These are phyloP conservation scores for Ogataea glucozyma DNA, from an alignment of 805 yeast species.

Conservation along the genomic window DNA sequence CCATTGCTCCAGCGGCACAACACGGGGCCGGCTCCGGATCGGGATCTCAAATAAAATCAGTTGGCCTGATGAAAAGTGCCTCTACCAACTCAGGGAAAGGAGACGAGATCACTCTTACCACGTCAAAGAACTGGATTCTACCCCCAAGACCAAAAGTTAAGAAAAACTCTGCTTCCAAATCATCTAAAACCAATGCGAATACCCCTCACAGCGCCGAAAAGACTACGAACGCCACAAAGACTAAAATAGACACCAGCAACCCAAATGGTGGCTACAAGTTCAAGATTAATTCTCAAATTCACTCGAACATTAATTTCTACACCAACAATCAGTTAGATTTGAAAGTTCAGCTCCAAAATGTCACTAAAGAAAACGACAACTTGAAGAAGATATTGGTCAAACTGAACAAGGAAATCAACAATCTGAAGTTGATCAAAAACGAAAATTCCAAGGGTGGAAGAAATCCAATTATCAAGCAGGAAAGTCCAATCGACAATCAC, in stretches of 20 bases:
- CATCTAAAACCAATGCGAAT: slow-evolving; percentile 5
- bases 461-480: slow-evolving; percentile 1
- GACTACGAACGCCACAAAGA: slow-evolving; percentile 10
- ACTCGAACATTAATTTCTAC: slow-evolving; percentile 36
- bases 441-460: slow-evolving; percentile 14
- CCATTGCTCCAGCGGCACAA: slow-evolving; percentile 24
- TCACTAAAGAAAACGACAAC: slow-evolving; percentile 45
- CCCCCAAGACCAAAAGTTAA: slow-evolving; percentile 53
- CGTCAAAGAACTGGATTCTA: slow-evolving; percentile 48
- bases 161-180: slow-evolving; percentile 16
- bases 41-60: slow-evolving; percentile 7
- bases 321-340: slow-evolving; percentile 35
- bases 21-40: slow-evolving; percentile 8
- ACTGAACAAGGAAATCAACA: slow-evolving; percentile 41
- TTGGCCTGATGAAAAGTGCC: slow-evolving; percentile 9
- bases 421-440: slow-evolving; percentile 28
- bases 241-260: slow-evolving; percentile 17
- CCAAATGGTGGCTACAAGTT: slow-evolving; percentile 20
- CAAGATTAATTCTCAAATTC: slow-evolving; percentile 36
- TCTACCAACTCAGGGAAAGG: slow-evolving; percentile 27
- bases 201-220: slow-evolving; percentile 10
- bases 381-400: slow-evolving; percentile 42
- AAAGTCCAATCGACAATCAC: background rate
- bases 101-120: slow-evolving; percentile 36
- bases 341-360: slow-evolving; percentile 41